Evolutionary conservation across 345 rosid genomes (phyloP).

Genomic region (Combretum micranthum): DNA sequence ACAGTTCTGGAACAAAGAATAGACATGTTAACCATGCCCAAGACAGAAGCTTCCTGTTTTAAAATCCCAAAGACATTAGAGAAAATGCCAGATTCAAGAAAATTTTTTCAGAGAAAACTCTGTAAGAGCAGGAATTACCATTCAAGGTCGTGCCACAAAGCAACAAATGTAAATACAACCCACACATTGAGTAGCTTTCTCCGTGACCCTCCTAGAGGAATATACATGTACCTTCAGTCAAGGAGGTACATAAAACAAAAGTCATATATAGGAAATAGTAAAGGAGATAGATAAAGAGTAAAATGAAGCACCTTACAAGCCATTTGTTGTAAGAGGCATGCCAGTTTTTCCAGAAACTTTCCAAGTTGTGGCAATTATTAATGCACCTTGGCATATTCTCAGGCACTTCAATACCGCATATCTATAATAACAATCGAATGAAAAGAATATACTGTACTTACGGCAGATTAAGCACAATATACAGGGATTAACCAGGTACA

Average conservation of each 20-base stretch:
- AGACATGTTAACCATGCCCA: conserved; percentile 99
- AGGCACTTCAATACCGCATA: conserved; percentile 78
- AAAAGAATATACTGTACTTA: not conserved
- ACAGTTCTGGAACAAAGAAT: conserved; percentile 87
- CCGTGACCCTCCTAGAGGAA: conserved; percentile 87
- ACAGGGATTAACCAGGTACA: not conserved
- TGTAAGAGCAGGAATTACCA: conserved; percentile 42
- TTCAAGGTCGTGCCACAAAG: conserved; percentile 93
- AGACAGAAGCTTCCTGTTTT: conserved; percentile 84
- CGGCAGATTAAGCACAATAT: not conserved
- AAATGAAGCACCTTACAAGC: conserved; percentile 74
- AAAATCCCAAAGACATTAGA: conserved; percentile 25
- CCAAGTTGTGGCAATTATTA: conserved; percentile 82
- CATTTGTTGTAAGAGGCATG: conserved; percentile 97
- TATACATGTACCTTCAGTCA: conserved; percentile 73
- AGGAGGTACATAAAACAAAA: conserved; percentile 5
- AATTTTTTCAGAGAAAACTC: not conserved
- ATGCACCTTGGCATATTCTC: conserved; percentile 94
- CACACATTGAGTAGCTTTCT: conserved; percentile 82
- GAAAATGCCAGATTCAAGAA: conserved; percentile 7
- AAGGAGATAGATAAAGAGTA: conserved; percentile 5
- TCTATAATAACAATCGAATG: conserved; percentile 27
- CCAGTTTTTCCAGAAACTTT: conserved; percentile 97
- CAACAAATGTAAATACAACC: conserved; percentile 94
- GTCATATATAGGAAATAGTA: conserved; percentile 3